These are phyloP conservation scores for Skeletonema marinoi DNA, from an alignment of 108 stramenopile species.

Conservation along the genomic window DNA sequence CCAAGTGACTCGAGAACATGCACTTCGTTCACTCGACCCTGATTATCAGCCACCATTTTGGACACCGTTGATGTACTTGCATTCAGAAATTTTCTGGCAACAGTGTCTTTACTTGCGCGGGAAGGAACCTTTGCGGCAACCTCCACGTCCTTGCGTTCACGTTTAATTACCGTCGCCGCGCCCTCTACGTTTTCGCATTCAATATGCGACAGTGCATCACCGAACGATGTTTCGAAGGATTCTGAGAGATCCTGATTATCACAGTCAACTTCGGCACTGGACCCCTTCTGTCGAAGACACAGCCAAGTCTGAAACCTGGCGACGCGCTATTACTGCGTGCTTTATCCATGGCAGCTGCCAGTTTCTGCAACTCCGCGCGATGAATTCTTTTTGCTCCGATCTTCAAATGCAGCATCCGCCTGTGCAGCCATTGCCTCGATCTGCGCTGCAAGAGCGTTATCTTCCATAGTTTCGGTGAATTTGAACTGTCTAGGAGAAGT, in stretches of 20 bases:
- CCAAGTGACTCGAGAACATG: conserved; percentile 49
- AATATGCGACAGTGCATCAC: background rate
- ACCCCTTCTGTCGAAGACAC: background rate
- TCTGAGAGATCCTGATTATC: background rate
- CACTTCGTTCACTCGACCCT: conserved; percentile 47
- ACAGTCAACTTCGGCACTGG: background rate
- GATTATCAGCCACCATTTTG: conserved; percentile 41
- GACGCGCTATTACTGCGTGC: background rate
- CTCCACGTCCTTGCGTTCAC: background rate
- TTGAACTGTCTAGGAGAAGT: background rate
- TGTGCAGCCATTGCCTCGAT: conserved; percentile 51
- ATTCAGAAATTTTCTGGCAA: conserved; percentile 40
- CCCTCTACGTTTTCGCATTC: background rate
- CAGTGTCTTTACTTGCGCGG: conserved; percentile 7
- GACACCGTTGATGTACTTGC: conserved; percentile 46
- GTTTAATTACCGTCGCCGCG: background rate
- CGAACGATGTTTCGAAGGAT: background rate
- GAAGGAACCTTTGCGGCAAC: background rate
- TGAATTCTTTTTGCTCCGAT: conserved; percentile 17
- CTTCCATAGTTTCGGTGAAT: conserved; percentile 15
- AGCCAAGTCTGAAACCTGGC: background rate
- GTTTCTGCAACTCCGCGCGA: background rate
- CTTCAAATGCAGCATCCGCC: conserved; percentile 45
- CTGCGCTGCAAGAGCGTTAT: conserved; percentile 38
- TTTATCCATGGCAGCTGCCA: background rate